Base-by-base conservation (phyloP, 2,329 filamentous ascomycete species). In the Diaporthe sp. region DNA sequence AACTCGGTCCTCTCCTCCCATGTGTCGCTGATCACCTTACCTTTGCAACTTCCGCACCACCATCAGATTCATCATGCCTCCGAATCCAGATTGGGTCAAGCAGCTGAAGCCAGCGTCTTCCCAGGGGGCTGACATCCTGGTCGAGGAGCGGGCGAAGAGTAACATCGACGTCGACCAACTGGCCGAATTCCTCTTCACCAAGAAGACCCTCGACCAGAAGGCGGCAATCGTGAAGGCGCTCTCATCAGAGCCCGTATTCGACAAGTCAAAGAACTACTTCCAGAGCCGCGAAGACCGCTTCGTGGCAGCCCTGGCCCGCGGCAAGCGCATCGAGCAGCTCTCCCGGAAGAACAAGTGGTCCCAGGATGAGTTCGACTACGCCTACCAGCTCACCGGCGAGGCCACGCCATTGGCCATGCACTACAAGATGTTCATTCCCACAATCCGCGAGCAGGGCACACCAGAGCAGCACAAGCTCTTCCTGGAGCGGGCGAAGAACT, bases 251-350 rank as follows among this genome's bases (percentile, higher is more conserved):
- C 89, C 90, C 71, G 88, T 95, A 74, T 95, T 96, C 79, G 92
- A 95, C 84, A 96, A 95, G 85, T 91, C 91, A 4, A 91, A 93
- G 78, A 95, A 95, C 82, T 94, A 95, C 84, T 94, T 94, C 82
- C 88, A 91, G 78, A 93, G 93, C 57, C 87, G 94, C 59, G 88
- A 90, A 37, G 92, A 94, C 77, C 89, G 92, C 67, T 92, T 95
- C 80, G 90, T 94, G 81, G 90, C 89, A 46, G 90, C 94, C 1
- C 86, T 96, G 73, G 93, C 91, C 8, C 88, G 93, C 75, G 93
- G 88, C 62, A 96, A 96, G 88, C 89, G 89, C 69, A 84, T 96
- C 79, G 89, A 91, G 73, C 91, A 93, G 79, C 86, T 96, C 75
- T 87, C 89, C 42, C 88, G 90, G 72, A 85, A 93, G 85, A 88